Evolutionary conservation across 2,329 filamentous ascomycete species (phyloP).

Genomic region (Nemania bipapillata): DNA sequence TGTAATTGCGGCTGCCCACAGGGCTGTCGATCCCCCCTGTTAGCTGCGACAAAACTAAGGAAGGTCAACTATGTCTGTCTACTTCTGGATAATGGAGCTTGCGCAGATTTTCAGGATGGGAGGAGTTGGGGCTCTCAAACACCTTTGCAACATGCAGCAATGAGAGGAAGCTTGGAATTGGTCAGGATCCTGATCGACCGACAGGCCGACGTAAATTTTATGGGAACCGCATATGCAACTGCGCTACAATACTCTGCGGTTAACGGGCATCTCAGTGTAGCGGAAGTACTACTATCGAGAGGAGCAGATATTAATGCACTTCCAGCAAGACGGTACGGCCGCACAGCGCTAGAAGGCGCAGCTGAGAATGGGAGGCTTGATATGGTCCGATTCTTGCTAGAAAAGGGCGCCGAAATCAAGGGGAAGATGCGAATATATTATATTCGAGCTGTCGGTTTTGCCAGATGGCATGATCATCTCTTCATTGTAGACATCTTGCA

Average conservation of each 20-base stretch:
- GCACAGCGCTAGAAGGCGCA: constrained; percentile 28
- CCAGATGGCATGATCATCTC: background rate
- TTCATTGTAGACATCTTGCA: no score
- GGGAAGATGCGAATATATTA: constrained; percentile 26
- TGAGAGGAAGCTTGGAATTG: no score
- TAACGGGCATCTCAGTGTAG: background rate
- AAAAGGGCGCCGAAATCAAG: constrained; percentile 3
- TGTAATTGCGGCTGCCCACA: no score
- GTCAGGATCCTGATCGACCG: background rate
- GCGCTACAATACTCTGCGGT: constrained; percentile 7
- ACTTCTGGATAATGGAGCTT: no score
- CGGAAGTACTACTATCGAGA: background rate
- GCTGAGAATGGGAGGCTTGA: constrained; percentile 26
- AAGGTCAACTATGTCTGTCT: no score
- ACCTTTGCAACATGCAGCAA: no score
- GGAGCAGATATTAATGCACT: constrained; percentile 28
- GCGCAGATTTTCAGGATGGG: no score
- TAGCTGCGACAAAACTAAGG: no score
- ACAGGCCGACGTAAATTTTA: background rate
- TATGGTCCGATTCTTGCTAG: constrained; percentile 22
- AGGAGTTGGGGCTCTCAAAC: no score
- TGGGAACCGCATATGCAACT: fast-evolving
- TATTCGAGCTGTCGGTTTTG: constrained; percentile 20
- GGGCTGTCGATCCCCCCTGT: no score
- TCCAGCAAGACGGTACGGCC: background rate